Conservation (phyloP, 805 yeast genomes). For the Spathaspora arborariae region DNA sequence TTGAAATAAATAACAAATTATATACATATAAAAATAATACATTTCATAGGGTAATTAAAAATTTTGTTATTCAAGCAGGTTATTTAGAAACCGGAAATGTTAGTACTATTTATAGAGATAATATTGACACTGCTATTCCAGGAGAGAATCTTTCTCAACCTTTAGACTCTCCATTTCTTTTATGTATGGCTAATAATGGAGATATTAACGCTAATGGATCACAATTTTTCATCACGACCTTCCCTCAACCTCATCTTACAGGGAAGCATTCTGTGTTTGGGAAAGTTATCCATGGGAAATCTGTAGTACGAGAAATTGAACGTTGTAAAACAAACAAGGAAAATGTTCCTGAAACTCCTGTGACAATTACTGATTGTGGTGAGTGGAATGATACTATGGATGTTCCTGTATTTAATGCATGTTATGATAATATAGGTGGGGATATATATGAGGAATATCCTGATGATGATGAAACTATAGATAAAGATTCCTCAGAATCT, state of each 20-base stretch:
- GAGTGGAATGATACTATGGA: constrained; percentile 51
- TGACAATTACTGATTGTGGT: constrained; percentile 59
- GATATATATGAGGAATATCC: constrained; percentile 77
- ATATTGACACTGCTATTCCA: constrained; percentile 27
- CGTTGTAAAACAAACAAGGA: constrained; percentile 38
- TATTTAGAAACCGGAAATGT: constrained; percentile 43
- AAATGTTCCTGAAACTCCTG: constrained; percentile 19
- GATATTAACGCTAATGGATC: constrained; percentile 48
- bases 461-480: constrained; percentile 61
- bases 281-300: constrained; percentile 60
- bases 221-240: constrained; percentile 70
- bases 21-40: constrained; percentile 39
- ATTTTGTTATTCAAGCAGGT: constrained; percentile 71
- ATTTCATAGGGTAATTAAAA: constrained; percentile 63
- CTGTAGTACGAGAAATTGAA: constrained; percentile 66
- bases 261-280: constrained; percentile 82
- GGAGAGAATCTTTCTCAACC: constrained; percentile 54
- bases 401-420: constrained; percentile 60
- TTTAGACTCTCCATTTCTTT: constrained; percentile 44
- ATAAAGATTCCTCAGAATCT: constrained; percentile 51
- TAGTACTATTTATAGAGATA: constrained; percentile 15
- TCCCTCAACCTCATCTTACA: constrained; percentile 66
- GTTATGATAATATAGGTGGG: constrained; percentile 58
- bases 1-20: constrained; percentile 13
- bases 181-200: constrained; percentile 66